Evolutionary conservation across 495 filamentous ascomycete genomes (phyloP).

Genomic region (Neurospora terricola): DNA sequence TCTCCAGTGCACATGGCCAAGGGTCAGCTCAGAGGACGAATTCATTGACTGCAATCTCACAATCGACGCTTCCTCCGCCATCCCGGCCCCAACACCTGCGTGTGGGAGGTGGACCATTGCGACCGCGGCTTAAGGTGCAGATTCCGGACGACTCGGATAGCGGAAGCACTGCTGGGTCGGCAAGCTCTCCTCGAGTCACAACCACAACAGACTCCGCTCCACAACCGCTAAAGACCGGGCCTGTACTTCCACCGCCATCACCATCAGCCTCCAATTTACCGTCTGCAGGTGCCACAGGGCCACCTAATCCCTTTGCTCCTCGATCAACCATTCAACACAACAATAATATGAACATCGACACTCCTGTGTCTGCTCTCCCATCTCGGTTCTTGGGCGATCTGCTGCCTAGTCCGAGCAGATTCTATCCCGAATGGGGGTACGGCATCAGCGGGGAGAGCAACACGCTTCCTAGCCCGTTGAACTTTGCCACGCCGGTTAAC

Average conservation of each 20-base stretch:
- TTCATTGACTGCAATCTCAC: conserved; percentile 47
- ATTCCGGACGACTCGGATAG: conserved; percentile 86
- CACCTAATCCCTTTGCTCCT: conserved; percentile 90
- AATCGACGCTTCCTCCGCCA: conserved; percentile 51
- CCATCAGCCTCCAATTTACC: conserved; percentile 73
- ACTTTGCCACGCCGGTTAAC: conserved; percentile 79
- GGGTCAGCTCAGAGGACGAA: conserved; percentile 33
- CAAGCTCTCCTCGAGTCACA: conserved; percentile 61
- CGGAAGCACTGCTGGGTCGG: conserved; percentile 67
- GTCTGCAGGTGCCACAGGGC: conserved; percentile 85
- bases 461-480: conserved; percentile 82
- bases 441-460: conserved; percentile 54
- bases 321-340: conserved; percentile 57
- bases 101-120: conserved; percentile 44
- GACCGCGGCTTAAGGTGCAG: conserved; percentile 82
- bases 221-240: conserved; percentile 34
- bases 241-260: conserved; percentile 87
- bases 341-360: conserved; percentile 73
- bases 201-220: conserved; percentile 45
- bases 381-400: conserved; percentile 82
- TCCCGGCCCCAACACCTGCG: conserved; percentile 63
- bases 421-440: conserved; percentile 86
- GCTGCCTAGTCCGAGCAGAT: conserved; percentile 77
- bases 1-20: conserved; percentile 30
- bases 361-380: conserved; percentile 93